Base-by-base conservation (phyloP, 2,329 filamentous ascomycete species). In the Cladophialophora bantiana region DNA sequence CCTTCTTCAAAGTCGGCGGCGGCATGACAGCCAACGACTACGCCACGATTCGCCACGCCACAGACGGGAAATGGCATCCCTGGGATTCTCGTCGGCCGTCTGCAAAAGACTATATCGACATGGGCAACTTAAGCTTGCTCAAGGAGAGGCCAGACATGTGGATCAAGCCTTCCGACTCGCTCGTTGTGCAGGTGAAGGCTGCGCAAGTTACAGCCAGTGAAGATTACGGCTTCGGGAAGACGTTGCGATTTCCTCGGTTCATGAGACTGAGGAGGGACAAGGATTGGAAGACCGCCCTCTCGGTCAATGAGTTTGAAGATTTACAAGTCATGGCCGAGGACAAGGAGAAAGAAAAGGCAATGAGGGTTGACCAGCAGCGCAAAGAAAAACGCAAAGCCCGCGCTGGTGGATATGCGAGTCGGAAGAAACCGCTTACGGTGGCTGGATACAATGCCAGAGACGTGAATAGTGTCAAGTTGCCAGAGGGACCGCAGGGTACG, bases 1-100 rank as follows among this genome's bases (percentile, higher is more conserved):
- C 93, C n/a, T 97, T 99, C 80, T 96, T 94, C 84, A 97, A 95
- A 78, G 95, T 99, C 15, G 95, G 95, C n/a, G 95, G 95, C 61
- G 95, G 95, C 0, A 94, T 98, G 77, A 89, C 87, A 13, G 90
- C 88, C 0, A 88, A 91, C 60, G 95, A 99, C 74, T 98, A 97
- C 76, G 88, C 90, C 0, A 88, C 90, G 65, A 89, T 99, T 54
- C 85, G 88, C 4, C 92, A 96, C 74, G 85, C 88, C 31, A 98
- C 94, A 0, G 91, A 97, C 66, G 93, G 91, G 4, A 97, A 97
- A 77, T 99, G 95, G 95, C 84, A 85, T 12, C 86, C 91, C 36
- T 99, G 93, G 93, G 89, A 97, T 76, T 75, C 83, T 0, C 89
- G 87, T 70, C 89, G 86, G 50, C 93, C 94, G 1, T 94, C 95